These are phyloP conservation scores for Stereocaulon alpinum DNA, from an alignment of 495 filamentous ascomycete species.

Conservation along the genomic window DNA sequence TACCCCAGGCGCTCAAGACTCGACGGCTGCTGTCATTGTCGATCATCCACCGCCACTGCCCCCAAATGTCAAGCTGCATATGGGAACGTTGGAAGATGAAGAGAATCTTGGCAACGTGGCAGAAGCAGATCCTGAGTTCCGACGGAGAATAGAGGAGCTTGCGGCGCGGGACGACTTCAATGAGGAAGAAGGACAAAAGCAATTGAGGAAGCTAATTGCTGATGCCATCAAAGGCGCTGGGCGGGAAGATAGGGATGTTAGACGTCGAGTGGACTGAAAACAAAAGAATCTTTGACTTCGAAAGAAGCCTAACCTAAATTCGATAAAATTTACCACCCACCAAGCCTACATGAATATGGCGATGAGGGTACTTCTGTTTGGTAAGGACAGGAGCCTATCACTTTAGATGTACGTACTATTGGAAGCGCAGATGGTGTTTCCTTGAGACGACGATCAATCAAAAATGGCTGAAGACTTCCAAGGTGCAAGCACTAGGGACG, in stretches of 20 bases:
- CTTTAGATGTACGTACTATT: no score
- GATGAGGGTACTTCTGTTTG: no score
- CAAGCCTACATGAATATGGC: no score
- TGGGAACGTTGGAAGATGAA: slow-evolving; percentile 55
- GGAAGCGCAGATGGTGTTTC: no score
- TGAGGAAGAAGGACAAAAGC: slow-evolving; percentile 56
- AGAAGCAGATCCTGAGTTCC: slow-evolving; percentile 63
- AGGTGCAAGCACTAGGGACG: no score
- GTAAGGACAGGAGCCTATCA: no score
- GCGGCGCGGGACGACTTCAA: slow-evolving; percentile 63
- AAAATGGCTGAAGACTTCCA: no score
- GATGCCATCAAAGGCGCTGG: slow-evolving; percentile 52
- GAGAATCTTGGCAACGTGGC: slow-evolving; percentile 40
- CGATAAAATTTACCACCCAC: not conserved
- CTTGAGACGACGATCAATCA: no score
- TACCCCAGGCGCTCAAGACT: slow-evolving; percentile 24
- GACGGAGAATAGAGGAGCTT: slow-evolving; percentile 64
- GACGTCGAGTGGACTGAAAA: slow-evolving; percentile 32
- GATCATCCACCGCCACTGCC: slow-evolving; percentile 43
- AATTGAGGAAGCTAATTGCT: slow-evolving; percentile 57
- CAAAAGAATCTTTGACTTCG: not conserved
- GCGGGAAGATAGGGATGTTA: slow-evolving; percentile 48
- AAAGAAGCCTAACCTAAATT: not conserved
- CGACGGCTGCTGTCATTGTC: not conserved
- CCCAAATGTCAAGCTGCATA: slow-evolving; percentile 53